A percentile compares a stretch with the other conserved stretches of the same genome.
Evolutionary conservation across 768 basidiomycete genomes (phyloP).

Genomic region (Lactifluus echinatus): DNA sequence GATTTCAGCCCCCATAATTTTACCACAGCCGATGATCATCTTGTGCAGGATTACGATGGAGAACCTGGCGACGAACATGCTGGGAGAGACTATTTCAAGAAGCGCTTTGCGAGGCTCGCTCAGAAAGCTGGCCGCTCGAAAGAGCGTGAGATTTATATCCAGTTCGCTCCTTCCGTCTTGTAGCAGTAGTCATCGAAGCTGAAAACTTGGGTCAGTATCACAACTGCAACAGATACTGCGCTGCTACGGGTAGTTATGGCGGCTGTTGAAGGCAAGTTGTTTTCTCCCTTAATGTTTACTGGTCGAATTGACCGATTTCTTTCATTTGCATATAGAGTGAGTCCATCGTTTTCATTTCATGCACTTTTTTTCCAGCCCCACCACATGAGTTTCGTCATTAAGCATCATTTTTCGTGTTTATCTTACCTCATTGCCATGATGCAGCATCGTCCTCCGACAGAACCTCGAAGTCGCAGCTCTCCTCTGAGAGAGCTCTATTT

Average conservation of each 20-base stretch:
- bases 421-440: conserved; percentile 23
- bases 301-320: conserved; percentile 11
- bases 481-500: conserved; percentile 35
- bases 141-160: conserved; percentile 88
- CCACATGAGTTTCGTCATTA: conserved; percentile 23
- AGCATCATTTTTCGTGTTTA: conserved; percentile 27
- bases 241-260: conserved; percentile 90
- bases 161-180: conserved; percentile 46
- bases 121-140: conserved; percentile 80
- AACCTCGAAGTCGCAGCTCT: conserved; percentile 59
- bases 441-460: conserved; percentile 60
- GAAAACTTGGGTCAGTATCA: conserved; percentile 44
- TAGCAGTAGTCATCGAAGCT: conserved; percentile 16
- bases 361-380: conserved; percentile 24
- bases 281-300: conserved; percentile 5
- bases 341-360: conserved; percentile 31
- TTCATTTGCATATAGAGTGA: conserved; percentile 48
- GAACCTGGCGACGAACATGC: conserved; percentile 60
- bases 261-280: conserved; percentile 78
- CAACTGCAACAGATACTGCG: conserved; percentile 85
- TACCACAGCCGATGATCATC: background rate
- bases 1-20: conserved; percentile 19
- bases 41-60: conserved; percentile 71
- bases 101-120: conserved; percentile 70
- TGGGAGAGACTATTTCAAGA: conserved; percentile 86